phyloP scores from a whole-genome alignment of 2,329 filamentous ascomycete species.

The Pseudocercospora ulei region DNA sequence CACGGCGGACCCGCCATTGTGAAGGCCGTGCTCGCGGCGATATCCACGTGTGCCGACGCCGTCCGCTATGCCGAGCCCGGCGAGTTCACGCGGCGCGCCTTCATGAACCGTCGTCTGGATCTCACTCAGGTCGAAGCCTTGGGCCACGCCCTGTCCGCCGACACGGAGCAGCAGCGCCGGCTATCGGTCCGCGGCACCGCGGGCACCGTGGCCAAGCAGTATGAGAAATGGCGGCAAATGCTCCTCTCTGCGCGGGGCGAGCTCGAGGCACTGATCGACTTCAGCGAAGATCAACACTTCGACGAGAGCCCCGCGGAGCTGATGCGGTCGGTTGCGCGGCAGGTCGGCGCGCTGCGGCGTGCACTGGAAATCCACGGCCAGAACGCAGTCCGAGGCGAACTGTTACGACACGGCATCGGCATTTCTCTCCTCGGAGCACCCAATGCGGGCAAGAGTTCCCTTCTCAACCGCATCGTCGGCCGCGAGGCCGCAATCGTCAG shows the following conservation, averaged over 20 bases:
- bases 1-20: slow-evolving; percentile 86
- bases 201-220: slow-evolving; percentile 55
- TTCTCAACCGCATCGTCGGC: slow-evolving; percentile 83
- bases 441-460: slow-evolving; percentile 88
- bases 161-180: slow-evolving; percentile 87
- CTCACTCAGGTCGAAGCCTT: slow-evolving; percentile 69
- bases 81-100: slow-evolving; percentile 88
- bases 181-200: slow-evolving; percentile 71
- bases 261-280: slow-evolving; percentile 91
- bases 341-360: slow-evolving; percentile 52
- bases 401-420: slow-evolving; percentile 73
- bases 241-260: slow-evolving; percentile 77
- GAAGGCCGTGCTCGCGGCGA: slow-evolving; percentile 70
- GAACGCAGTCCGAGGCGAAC: slow-evolving; percentile 71
- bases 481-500: slow-evolving; percentile 93
- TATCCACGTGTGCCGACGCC: slow-evolving; percentile 36
- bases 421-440: slow-evolving; percentile 82
- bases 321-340: slow-evolving; percentile 56
- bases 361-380: slow-evolving; percentile 60
- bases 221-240: slow-evolving; percentile 70
- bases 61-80: slow-evolving; percentile 88
- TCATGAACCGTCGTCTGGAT: slow-evolving; percentile 74
- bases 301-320: slow-evolving; percentile 72
- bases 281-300: slow-evolving; percentile 94
- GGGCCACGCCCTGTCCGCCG: slow-evolving; percentile 50